Evolutionary conservation across 768 basidiomycete genomes (phyloP).

Genomic region (Termitomyces sp.): DNA sequence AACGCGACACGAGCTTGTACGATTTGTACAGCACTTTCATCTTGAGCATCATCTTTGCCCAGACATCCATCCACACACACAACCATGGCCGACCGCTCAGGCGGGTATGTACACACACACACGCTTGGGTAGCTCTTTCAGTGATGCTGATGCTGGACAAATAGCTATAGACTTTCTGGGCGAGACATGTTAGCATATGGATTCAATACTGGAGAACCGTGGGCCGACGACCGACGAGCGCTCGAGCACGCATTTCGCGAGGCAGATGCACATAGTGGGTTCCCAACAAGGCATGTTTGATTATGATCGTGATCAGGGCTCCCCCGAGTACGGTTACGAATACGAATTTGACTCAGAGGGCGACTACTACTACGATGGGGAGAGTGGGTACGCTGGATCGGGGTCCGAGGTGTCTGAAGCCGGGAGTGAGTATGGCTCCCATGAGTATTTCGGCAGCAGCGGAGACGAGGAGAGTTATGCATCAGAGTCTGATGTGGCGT

Average conservation of each 20-base stretch:
- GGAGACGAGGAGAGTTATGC: not conserved
- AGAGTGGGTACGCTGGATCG: constrained; percentile 1
- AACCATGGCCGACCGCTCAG: not conserved
- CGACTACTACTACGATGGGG: constrained; percentile 6
- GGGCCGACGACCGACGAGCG: constrained; percentile 29
- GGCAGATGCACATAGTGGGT: not conserved
- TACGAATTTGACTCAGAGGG: not conserved
- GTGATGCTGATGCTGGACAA: not conserved
- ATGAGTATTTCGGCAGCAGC: not conserved
- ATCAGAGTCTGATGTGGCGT: constrained; percentile 7
- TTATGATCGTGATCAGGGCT: not conserved
- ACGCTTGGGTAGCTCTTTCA: not conserved
- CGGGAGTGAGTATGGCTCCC: not conserved
- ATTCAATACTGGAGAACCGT: constrained; percentile 28
- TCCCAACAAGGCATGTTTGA: not conserved
- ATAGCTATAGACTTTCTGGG: constrained; percentile 15
- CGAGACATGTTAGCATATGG: constrained; percentile 30
- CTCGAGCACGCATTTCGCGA: constrained; percentile 26
- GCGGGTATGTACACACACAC: not conserved
- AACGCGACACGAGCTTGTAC: not conserved
- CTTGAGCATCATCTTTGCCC: not conserved
- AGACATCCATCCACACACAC: not conserved
- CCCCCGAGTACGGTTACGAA: constrained; percentile 3
- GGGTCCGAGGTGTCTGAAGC: not conserved
- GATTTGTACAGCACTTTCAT: too few relatives aligned